Evolutionary conservation across 257 asterid genomes (phyloP).

Genomic region (Solanum clarkiae): DNA sequence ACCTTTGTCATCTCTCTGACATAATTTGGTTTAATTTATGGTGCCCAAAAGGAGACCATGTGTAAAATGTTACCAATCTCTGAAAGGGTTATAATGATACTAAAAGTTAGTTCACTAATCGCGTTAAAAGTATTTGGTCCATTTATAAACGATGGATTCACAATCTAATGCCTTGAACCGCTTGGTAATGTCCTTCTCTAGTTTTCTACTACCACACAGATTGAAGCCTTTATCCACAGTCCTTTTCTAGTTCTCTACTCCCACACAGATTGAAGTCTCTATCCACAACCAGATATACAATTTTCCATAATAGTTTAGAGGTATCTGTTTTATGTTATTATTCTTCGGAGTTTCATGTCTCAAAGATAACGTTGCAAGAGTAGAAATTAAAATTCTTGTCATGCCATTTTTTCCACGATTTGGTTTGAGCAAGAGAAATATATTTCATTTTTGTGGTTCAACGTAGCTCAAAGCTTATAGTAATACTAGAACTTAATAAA

Average conservation of each 20-base stretch:
- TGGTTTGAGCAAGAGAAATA: not conserved
- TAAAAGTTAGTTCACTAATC: not conserved
- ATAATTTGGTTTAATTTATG: not conserved
- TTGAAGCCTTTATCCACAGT: not conserved
- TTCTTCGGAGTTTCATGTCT: not conserved
- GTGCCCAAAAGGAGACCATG: not conserved
- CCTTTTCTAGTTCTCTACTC: not conserved
- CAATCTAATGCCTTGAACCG: not conserved
- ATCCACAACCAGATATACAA: not conserved
- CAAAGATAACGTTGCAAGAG: not conserved
- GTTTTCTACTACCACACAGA: not conserved
- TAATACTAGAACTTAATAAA: not conserved
- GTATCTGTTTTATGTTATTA: not conserved
- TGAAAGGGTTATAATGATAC: not conserved
- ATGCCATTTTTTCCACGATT: not conserved
- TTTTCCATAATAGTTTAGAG: not conserved
- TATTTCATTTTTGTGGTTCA: not conserved
- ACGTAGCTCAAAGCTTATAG: no score
- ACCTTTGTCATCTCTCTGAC: not conserved
- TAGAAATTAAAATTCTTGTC: not conserved
- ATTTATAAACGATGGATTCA: not conserved
- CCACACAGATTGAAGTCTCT: not conserved
- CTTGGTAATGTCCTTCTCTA: not conserved
- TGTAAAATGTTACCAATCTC: not conserved
- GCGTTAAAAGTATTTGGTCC: not conserved